Percentiles rank a stretch among this genome's conserved stretches.
phyloP scores from a whole-genome alignment of 2,329 filamentous ascomycete species.

The Tolypocladium sp. region DNA sequence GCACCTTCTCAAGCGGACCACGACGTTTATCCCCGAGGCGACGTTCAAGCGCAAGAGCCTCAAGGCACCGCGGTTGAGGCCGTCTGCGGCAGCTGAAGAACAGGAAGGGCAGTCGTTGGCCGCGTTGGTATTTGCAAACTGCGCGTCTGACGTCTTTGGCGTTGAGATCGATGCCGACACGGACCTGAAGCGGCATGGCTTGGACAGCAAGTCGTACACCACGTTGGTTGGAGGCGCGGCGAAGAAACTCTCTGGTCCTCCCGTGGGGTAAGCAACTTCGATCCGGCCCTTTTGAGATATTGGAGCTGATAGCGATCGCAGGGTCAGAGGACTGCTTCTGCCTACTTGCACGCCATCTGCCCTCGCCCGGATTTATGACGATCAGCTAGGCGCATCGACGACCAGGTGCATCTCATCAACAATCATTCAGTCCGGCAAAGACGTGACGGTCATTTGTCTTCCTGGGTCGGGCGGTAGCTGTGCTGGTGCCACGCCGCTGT shows the following conservation, averaged over 20 bases:
- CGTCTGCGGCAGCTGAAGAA: neutral
- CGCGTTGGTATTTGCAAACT: neutral
- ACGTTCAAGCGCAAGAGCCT: conserved; percentile 1
- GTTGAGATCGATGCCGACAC: neutral
- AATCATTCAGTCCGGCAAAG: neutral
- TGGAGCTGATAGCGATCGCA: neutral
- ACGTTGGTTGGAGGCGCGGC: neutral
- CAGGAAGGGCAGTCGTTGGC: neutral
- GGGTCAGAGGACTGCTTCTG: neutral
- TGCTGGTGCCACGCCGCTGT: neutral
- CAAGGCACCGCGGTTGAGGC: neutral
- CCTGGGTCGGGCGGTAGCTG: conserved; percentile 1
- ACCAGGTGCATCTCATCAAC: neutral
- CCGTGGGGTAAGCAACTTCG: neutral
- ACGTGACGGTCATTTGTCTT: neutral
- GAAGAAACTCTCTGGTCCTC: neutral
- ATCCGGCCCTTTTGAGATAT: neutral
- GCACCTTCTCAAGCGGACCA: conserved; percentile 1
- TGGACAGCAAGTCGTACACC: conserved; percentile 3
- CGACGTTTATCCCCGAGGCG: neutral
- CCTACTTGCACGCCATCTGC: neutral
- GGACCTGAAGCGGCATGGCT: neutral
- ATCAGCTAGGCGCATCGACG: neutral
- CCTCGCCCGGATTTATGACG: neutral
- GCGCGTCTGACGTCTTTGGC: neutral